Percentiles rank a stretch among this genome's conserved stretches.
Conservation (phyloP, 1,284 basidiomycete genomes). For the Malassezia vespertilionis region DNA sequence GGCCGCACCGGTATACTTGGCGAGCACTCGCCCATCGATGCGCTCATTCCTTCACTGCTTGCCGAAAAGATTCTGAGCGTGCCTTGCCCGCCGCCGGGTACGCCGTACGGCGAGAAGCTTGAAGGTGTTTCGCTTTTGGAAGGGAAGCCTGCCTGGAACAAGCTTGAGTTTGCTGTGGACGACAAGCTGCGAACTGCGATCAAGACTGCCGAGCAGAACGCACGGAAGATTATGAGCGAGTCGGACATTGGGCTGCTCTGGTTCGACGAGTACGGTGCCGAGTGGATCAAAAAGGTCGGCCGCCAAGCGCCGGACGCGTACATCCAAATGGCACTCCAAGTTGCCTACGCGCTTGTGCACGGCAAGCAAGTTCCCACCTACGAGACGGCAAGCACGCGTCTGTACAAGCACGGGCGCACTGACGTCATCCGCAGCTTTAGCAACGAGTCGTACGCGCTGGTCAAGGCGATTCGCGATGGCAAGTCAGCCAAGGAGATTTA, state of each 20-base stretch:
- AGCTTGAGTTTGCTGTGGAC: slow-evolving; percentile 68
- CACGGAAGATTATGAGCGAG: slow-evolving; percentile 59
- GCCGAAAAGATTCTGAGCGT: slow-evolving; percentile 69
- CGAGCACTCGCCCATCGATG: slow-evolving; percentile 86
- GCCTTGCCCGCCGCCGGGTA: slow-evolving; percentile 26
- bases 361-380: slow-evolving; percentile 77
- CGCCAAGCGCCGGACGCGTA: slow-evolving; percentile 77
- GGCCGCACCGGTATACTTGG: slow-evolving; percentile 76
- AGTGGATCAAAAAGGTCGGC: slow-evolving; percentile 80
- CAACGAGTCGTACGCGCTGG: slow-evolving; percentile 65
- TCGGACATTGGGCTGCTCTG: slow-evolving; percentile 75
- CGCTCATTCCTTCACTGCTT: slow-evolving; percentile 79
- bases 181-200: slow-evolving; percentile 57
- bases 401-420: slow-evolving; percentile 79
- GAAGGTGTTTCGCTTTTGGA: slow-evolving; percentile 23
- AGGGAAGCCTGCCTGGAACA: slow-evolving; percentile 53
- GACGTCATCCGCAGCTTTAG: slow-evolving; percentile 79
- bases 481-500: slow-evolving; percentile 53
- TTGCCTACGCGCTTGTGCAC: slow-evolving; percentile 76
- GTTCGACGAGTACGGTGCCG: slow-evolving; percentile 73
- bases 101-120: slow-evolving; percentile 20
- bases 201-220: slow-evolving; percentile 55
- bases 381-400: slow-evolving; percentile 84
- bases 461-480: slow-evolving; percentile 63
- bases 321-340: slow-evolving; percentile 83